These are phyloP conservation scores for Fraxinus latifolia DNA, from an alignment of 305 asterid species.

Conservation along the genomic window DNA sequence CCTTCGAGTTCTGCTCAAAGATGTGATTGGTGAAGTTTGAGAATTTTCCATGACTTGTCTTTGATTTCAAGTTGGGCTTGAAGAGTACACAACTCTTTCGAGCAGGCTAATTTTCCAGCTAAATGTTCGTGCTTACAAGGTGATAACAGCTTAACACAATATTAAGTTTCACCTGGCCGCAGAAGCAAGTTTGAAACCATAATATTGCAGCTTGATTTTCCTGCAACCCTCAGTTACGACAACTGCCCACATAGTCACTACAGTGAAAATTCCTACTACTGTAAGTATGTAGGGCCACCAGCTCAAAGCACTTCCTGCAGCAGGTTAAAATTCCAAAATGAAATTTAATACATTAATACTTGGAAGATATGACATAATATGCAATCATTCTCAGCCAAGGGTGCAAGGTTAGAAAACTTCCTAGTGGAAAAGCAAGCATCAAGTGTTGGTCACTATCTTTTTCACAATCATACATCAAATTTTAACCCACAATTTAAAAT, in stretches of 20 bases:
- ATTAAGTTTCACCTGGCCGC: constrained; percentile 60
- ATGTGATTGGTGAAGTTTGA: neutral
- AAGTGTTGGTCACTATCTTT: neutral
- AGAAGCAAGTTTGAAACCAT: constrained; percentile 95
- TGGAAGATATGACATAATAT: constrained; percentile 15
- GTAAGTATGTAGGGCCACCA: constrained; percentile 81
- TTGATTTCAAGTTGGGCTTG: neutral
- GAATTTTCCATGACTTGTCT: neutral
- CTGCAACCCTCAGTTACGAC: constrained; percentile 95
- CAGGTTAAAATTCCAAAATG: constrained; percentile 19
- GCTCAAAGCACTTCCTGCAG: constrained; percentile 78
- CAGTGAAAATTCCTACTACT: constrained; percentile 66
- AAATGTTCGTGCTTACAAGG: neutral
- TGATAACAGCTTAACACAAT: neutral
- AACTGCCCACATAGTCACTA: constrained; percentile 96
- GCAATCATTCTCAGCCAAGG: neutral
- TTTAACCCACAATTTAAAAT: neutral
- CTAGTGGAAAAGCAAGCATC: neutral
- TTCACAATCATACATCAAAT: neutral
- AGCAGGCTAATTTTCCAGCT: neutral
- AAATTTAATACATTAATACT: constrained; percentile 4
- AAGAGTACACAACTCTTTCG: neutral
- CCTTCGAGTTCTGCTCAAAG: neutral
- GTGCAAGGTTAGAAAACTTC: neutral
- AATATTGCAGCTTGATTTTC: constrained; percentile 92